Conservation (phyloP, 75 land plant species). For the Cryptomeria japonica region DNA sequence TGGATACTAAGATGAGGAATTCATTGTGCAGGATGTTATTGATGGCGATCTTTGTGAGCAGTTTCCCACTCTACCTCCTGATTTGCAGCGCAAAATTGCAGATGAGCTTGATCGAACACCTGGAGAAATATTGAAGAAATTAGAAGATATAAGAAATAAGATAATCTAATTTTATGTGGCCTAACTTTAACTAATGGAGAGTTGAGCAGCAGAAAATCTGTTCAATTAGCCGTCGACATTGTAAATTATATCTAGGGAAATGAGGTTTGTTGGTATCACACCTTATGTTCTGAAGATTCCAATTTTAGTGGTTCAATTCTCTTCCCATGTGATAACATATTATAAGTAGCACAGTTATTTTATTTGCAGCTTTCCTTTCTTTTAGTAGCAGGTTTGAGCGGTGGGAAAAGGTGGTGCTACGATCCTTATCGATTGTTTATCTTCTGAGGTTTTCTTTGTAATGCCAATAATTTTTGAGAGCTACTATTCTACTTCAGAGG, state of each 20-base stretch:
- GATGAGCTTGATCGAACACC: conserved; percentile 97
- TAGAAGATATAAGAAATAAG: conserved; percentile 92
- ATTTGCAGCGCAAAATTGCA: conserved; percentile 98
- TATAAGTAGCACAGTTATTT: background rate
- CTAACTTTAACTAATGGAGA: background rate
- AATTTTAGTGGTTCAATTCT: background rate
- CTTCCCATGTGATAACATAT: background rate
- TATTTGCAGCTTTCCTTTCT: background rate
- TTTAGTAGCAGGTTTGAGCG: background rate
- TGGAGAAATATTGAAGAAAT: conserved; percentile 94
- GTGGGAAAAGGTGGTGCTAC: background rate
- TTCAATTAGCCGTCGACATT: background rate
- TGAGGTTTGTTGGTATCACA: background rate
- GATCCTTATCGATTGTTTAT: background rate
- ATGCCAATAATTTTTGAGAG: background rate
- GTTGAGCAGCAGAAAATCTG: background rate
- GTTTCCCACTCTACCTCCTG: conserved; percentile 84
- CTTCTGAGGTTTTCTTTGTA: background rate
- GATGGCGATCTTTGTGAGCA: conserved; percentile 99
- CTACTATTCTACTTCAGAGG: background rate
- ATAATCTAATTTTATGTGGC: conserved; percentile 51
- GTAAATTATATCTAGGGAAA: background rate
- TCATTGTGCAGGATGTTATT: conserved; percentile 86
- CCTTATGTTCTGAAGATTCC: background rate
- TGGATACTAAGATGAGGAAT: background rate